Conservation (phyloP, 1,139 yeast genomes). For the Pichiaceae sp. region DNA sequence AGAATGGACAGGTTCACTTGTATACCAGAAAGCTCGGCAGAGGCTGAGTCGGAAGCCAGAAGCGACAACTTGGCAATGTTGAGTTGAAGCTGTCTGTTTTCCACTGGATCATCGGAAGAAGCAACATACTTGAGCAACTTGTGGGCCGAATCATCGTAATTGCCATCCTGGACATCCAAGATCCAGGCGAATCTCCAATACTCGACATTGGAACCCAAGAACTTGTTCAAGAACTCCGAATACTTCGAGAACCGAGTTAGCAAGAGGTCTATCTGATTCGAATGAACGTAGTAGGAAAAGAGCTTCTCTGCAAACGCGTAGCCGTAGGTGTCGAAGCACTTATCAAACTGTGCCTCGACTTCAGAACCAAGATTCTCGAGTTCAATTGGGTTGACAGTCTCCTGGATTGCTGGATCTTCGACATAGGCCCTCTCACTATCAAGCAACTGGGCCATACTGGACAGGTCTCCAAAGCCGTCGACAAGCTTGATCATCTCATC, state of each 20-base stretch:
- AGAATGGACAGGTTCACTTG: background rate
- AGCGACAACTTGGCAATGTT: conserved; percentile 62
- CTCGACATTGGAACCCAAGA: conserved; percentile 35
- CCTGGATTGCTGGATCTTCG: conserved; percentile 19
- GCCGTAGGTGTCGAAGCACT: conserved; percentile 54
- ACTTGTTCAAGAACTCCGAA: conserved; percentile 40
- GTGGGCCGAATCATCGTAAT: conserved; percentile 43
- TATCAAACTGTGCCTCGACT: conserved; percentile 29
- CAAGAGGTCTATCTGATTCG: conserved; percentile 45
- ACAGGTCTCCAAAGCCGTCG: conserved; percentile 58
- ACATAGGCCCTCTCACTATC: conserved; percentile 33
- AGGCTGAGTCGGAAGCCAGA: conserved; percentile 21
- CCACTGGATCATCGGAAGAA: conserved; percentile 31
- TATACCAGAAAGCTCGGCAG: background rate
- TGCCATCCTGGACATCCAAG: conserved; percentile 43
- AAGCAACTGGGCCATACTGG: conserved; percentile 56
- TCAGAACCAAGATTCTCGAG: conserved; percentile 40
- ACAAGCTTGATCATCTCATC: conserved; percentile 40
- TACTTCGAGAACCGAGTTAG: conserved; percentile 52
- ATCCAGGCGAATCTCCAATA: conserved; percentile 70
- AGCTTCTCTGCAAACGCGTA: conserved; percentile 62
- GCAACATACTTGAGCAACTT: conserved; percentile 34
- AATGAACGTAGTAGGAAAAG: conserved; percentile 49
- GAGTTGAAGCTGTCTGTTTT: conserved; percentile 47
- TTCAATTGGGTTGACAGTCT: conserved; percentile 55